Evolutionary conservation across 352 stramenopile species (phyloP).

Genomic region (Hyphochytrium catenoides): DNA sequence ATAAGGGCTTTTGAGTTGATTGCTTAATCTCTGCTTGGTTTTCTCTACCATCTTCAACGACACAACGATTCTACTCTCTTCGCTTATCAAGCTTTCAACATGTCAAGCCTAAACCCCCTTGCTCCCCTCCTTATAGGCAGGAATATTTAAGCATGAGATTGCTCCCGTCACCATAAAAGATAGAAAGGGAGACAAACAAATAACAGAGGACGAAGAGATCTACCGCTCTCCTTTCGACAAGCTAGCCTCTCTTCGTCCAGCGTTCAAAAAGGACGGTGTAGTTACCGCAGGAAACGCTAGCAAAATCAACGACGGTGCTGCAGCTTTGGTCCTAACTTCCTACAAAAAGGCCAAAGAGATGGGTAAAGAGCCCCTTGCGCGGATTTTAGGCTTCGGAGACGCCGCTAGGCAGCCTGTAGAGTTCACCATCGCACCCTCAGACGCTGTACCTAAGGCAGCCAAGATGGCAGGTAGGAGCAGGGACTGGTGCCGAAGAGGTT

Average conservation of each 20-base stretch:
- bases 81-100: too few species aligned
- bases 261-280: slow-evolving; percentile 86
- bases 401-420: slow-evolving; percentile 47
- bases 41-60: too few species aligned
- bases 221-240: slow-evolving; percentile 69
- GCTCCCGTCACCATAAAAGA: slow-evolving; percentile 59
- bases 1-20: too few species aligned
- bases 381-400: slow-evolving; percentile 36
- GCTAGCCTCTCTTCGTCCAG: slow-evolving; percentile 58
- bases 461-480: too few species aligned
- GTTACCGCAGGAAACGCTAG: slow-evolving; percentile 93
- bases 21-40: too few species aligned
- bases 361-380: slow-evolving; percentile 29
- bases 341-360: slow-evolving; percentile 53
- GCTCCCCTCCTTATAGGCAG: slow-evolving; percentile 9
- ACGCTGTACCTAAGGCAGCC: slow-evolving; percentile 68
- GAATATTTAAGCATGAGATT: slow-evolving; percentile 71
- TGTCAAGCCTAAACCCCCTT: too few species aligned
- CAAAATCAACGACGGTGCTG: slow-evolving; percentile 87
- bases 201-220: slow-evolving; percentile 78
- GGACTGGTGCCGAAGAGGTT: too few species aligned
- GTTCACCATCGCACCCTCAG: slow-evolving; percentile 77
- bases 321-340: slow-evolving; percentile 85
- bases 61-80: too few species aligned
- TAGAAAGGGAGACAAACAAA: slow-evolving; percentile 23